Conservation (phyloP, 768 basidiomycete species). For the Macrolepiota albuminosa region DNA sequence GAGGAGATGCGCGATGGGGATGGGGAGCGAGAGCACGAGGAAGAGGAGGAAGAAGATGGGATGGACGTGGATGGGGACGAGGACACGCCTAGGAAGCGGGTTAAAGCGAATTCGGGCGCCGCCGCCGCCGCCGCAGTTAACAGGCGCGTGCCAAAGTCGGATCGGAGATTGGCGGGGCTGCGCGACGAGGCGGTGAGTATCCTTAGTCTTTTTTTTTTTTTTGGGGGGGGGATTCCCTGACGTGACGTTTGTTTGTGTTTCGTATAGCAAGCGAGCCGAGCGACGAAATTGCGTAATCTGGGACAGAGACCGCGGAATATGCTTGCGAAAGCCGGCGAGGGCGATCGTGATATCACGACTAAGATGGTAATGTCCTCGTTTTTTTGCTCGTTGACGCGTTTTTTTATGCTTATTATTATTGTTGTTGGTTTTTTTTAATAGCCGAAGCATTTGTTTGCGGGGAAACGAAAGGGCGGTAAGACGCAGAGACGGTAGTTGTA, state of each 20-base stretch:
- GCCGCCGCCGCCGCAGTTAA: constrained; percentile 35
- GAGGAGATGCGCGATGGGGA: constrained; percentile 55
- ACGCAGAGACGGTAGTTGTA: constrained; percentile 61
- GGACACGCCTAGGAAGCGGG: constrained; percentile 51
- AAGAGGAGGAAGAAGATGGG: constrained; percentile 19
- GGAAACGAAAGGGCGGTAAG: constrained; percentile 83
- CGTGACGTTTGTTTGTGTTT: constrained; percentile 6
- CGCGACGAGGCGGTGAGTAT: constrained; percentile 63
- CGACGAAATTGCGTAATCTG: constrained; percentile 78
- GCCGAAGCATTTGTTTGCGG: constrained; percentile 86
- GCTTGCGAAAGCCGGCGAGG: constrained; percentile 88
- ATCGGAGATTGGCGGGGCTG: constrained; percentile 77
- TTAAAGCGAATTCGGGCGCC: constrained; percentile 57
- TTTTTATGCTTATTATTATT: no score
- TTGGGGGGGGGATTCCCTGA: neutral
- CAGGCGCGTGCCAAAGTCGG: constrained; percentile 57
- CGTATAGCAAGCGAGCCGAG: constrained; percentile 72
- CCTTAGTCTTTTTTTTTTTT: neutral
- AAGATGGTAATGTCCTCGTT: constrained; percentile 59
- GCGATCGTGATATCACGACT: constrained; percentile 72
- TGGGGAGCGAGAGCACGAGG: constrained; percentile 14
- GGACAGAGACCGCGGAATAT: constrained; percentile 84
- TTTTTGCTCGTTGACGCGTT: no score
- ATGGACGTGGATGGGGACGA: constrained; percentile 45
- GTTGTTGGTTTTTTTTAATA: no score